Evolutionary conservation across 2,329 filamentous ascomycete genomes (phyloP), one percentile per base, ranked within the genome.

Genomic region (Colletotrichum higginsianum): DNA sequence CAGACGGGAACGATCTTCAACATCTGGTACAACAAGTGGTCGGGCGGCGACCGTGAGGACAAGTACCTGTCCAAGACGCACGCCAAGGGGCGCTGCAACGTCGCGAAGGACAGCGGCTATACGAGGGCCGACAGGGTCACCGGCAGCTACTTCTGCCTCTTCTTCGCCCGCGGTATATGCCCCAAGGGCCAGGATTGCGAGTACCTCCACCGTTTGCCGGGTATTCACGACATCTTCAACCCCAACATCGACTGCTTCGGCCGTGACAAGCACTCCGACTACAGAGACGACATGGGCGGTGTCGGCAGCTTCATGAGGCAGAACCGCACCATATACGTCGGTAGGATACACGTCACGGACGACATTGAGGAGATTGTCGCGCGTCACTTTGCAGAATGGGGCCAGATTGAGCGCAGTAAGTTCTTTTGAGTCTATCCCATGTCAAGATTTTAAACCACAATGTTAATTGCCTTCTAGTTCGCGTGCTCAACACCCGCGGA

Each of bases 1-100:
- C 95, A 98, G 78, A 98, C 96, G 0, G 96, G 96, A 64, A 97
- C 94, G 0, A 94, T 95, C 70, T 99, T 96, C 88, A 99, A 99
- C 83, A 97, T 97, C 78, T 98, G 95, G 96, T 98, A 98, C 84
- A 98, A 98, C 85, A 98, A 98, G 83, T 98, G 96, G 95, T 93
- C 92, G 0, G 96, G 96, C 75, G 96, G 96, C 78, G 96, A 99
- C 82, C 90, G 95, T 72, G 96, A 98, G 79, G 95, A 97, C 85
- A 94, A 95, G 77, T 95, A 96, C 78, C 88, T 95, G 4, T 94
- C 93, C 46, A 92, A 98, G 79, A 93, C 92, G 26, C 89, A 92
- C 16, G 96, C 96, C 4, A 91, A 93, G 75, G 93, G 92, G 2
- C 93, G 97, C 66, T 98, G 96, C 86, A 96, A 95, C 79, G 49